Evolutionary conservation across 2,329 filamentous ascomycete genomes (phyloP).

Genomic region (Colletotrichum lupini): DNA sequence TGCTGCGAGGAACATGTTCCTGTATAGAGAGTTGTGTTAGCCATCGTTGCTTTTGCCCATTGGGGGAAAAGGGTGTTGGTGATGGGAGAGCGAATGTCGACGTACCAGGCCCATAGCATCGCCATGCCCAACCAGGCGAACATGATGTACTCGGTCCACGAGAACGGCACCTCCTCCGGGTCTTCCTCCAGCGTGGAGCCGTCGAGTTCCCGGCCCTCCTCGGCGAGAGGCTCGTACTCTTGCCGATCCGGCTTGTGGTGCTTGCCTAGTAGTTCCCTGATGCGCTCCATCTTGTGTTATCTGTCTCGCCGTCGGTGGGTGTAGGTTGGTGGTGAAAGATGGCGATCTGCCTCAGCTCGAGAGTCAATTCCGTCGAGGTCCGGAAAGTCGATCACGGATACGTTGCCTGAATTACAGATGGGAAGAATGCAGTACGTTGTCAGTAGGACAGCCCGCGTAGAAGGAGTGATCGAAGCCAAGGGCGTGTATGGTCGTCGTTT

Average conservation of each 20-base stretch:
- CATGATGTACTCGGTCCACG: constrained; percentile 86
- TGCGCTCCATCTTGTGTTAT: constrained; percentile 27
- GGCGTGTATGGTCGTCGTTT: not conserved
- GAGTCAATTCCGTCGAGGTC: not conserved
- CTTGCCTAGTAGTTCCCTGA: constrained; percentile 26
- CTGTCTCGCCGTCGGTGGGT: not conserved
- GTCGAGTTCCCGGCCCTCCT: constrained; percentile 41
- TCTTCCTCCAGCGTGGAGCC: constrained; percentile 43
- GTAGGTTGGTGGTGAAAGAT: not conserved
- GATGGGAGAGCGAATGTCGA: constrained; percentile 6
- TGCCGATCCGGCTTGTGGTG: constrained; percentile 29
- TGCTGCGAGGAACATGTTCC: constrained; percentile 98
- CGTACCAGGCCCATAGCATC: constrained; percentile 98
- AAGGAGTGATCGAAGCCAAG: not conserved
- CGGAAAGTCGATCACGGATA: not conserved
- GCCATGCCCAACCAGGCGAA: constrained; percentile 88
- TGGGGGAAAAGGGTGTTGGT: not conserved
- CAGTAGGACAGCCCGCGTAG: not conserved
- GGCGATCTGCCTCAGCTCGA: not conserved
- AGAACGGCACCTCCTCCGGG: constrained; percentile 69
- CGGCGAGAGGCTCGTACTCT: constrained; percentile 42
- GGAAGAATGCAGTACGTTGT: not conserved
- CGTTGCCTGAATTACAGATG: not conserved
- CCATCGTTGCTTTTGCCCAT: no score
- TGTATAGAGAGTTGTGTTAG: constrained; percentile 45